Base-by-base conservation (phyloP, 2,329 filamentous ascomycete genomes). In the Microdochium paspali region DNA sequence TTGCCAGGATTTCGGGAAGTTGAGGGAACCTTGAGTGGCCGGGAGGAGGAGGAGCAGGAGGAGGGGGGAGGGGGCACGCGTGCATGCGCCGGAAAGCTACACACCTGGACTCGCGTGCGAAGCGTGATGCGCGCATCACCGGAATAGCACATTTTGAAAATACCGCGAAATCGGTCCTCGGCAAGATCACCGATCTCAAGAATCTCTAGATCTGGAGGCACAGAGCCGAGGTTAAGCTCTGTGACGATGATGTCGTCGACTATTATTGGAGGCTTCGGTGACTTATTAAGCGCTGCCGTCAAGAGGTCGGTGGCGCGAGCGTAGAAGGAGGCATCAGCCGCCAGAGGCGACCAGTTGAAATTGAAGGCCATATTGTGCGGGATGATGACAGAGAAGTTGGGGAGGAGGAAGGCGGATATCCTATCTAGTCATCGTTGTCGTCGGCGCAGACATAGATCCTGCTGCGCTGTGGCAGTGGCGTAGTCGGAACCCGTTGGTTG, bases 291-390 rank as follows among this genome's bases (percentile, higher is more conserved):
- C 30, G 93, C 93, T 49, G 87, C 85, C 24, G 93, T 98, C 59
- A 98, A 79, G 66, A 97, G 86, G 65, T 97, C 90, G 66, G 90
- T 87, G 46, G 93, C 91, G 58, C 90, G 85, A 64, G 86, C 81
- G 70, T 91, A 91, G 68, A 93, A 93, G 58, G 83, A 80, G 61
- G 88, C 91, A 72, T 97, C 93, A 63, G 91, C 91, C 71, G 94
- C 93, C 56, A 98, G 79, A 63, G 93, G 93, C 79, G 90, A 95
- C 93, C 93, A 98, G 88, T 97, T 97, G 87, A 98, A 98, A 77
- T 97, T 97, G 86, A 98, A 98, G 58, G 93, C 93, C 93, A 98
- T 98, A 69, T 70, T 76, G 68, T 70, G 68, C 71, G 71, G 68
- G 69, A 48, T 53, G 35, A 40, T 7, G 35, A 40, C 6, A 35